Base-by-base conservation (phyloP, 2,329 filamentous ascomycete genomes). In the Periconia sp. region DNA sequence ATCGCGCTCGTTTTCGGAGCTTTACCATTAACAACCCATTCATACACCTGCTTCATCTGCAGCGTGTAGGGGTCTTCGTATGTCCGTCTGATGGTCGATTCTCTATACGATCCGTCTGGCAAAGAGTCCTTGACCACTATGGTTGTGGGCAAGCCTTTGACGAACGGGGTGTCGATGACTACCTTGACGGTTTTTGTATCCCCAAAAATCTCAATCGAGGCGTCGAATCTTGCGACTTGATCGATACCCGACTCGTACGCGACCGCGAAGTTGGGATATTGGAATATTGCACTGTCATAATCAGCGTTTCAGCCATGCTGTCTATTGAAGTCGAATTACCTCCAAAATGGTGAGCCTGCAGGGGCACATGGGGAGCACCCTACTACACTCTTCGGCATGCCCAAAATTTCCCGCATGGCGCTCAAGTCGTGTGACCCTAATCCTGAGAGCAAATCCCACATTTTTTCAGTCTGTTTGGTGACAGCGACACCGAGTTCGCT, bases 211-310 rank as follows among this genome's bases (percentile, higher is more conserved):
- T 79, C 79, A 7, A 84, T 64, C 42, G 79, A 75, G 0, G 81
- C 79, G 50, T 84, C 82, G 47, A 84, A 84, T 0, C 69, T 60
- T 0, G 83, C 81, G 1, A 87, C 77, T 0, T 66, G 61, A 57
- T 82, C 78, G 19, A 85, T 73, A 0, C 84, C 84, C 0, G 78
- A 79, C 57, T 87, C 84, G 58, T 85, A 87, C 0, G 78, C 76
- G 2, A 85, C 76, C 0, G 80, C 73, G 53, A 85, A 87, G 3
- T 35, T 42, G 3, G 41, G n/a, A 42, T 59, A 63, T 41, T 55
- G 19, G 51, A 61, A 57, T 8, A 60, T 46, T 3, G 49, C 58
- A 37, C 48, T 56, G 37, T 17, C 47, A n/a, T 51, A 47, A 31
- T 37, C 17, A 30, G 45, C 20, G 15, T 30, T 47, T 49, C 9